Base-by-base conservation (phyloP, 2,329 filamentous ascomycete genomes). In the Phialocephala sp. region DNA sequence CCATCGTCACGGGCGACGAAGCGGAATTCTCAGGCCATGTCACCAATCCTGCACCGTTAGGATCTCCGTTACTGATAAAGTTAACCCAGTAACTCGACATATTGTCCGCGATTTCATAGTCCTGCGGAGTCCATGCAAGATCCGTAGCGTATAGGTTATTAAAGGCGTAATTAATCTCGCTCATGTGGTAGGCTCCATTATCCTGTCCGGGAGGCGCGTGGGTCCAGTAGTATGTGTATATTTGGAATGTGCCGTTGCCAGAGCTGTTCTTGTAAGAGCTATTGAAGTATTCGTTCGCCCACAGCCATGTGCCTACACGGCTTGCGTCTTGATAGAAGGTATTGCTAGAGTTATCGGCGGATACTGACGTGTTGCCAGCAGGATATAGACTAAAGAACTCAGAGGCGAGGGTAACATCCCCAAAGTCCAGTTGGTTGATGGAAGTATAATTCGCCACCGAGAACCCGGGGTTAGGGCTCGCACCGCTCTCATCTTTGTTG, bases 1-100 rank as follows among this genome's bases (percentile, higher is more conserved):
- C 66, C 66, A 70, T 70, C 32, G 59, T 47, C 43, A 64, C 18
- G 11, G 57, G 2, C 27, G 22, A 57, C 41, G 47, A 39, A 35
- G 45, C 59, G 20, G 45, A 63, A 32, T 65, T 65, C 2, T 66
- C 63, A 0, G 67, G 67, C 57, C 61, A 73, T 8, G 57, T 35
- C 18, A 64, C 68, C 15, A 74, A 52, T 37, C 68, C 67, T 0
- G 60, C 67, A 12, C 72, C 69, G 59, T 93, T 93, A 0, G 91
- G 91, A 74, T 93, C 81, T 54, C 87, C 82, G 0, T 80, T 81
- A 39, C 84, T 80, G 67, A 93, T 86, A 74, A 93, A 94, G 70
- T 88, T 91, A 2, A 87, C 85, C 89, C 89, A 93, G 76, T 92
- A 93, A 0, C 81, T 83, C 71, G 91, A 88, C 41, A 90, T 74